Conservation (phyloP, 2,329 filamentous ascomycete species). For the Clonostachys solani region DNA sequence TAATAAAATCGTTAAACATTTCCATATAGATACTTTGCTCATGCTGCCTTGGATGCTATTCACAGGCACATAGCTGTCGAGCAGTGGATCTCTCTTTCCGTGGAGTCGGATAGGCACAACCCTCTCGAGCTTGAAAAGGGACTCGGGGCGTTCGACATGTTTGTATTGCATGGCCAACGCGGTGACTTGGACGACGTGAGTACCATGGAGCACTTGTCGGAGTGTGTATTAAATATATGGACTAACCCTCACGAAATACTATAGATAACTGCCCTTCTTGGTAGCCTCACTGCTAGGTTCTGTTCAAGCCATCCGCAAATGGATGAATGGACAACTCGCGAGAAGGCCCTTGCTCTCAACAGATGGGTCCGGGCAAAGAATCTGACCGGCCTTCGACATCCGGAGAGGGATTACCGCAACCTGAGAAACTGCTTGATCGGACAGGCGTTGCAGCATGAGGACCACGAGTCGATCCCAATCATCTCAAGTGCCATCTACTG, state of each 20-base stretch:
- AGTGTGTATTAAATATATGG: no score
- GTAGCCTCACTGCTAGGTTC: slow-evolving; percentile 57
- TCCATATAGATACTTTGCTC: slow-evolving; percentile 64
- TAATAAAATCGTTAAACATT: no score
- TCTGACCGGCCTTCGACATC: slow-evolving; percentile 66
- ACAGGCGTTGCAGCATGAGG: slow-evolving; percentile 66
- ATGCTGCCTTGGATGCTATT: slow-evolving; percentile 70
- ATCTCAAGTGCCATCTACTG: slow-evolving; percentile 87
- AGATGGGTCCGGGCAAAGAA: slow-evolving; percentile 65
- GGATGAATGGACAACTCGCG: slow-evolving; percentile 52
- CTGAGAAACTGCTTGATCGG: slow-evolving; percentile 87
- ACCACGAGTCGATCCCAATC: slow-evolving; percentile 78
- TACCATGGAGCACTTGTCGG: not conserved
- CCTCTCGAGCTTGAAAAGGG: slow-evolving; percentile 52
- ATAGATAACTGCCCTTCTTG: slow-evolving; percentile 60
- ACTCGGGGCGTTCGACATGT: slow-evolving; percentile 83
- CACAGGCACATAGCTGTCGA: slow-evolving; percentile 76
- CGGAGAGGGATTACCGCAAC: slow-evolving; percentile 66
- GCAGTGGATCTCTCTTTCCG: slow-evolving; percentile 58
- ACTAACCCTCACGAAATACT: not conserved
- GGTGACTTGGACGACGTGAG: slow-evolving; percentile 72
- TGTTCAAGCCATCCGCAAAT: slow-evolving; percentile 46
- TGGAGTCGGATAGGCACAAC: slow-evolving; percentile 30
- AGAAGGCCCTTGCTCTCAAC: slow-evolving; percentile 65
- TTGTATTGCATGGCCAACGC: slow-evolving; percentile 68